Evolutionary conservation across 345 rosid genomes (phyloP).

Genomic region (Theobroma cacao): DNA sequence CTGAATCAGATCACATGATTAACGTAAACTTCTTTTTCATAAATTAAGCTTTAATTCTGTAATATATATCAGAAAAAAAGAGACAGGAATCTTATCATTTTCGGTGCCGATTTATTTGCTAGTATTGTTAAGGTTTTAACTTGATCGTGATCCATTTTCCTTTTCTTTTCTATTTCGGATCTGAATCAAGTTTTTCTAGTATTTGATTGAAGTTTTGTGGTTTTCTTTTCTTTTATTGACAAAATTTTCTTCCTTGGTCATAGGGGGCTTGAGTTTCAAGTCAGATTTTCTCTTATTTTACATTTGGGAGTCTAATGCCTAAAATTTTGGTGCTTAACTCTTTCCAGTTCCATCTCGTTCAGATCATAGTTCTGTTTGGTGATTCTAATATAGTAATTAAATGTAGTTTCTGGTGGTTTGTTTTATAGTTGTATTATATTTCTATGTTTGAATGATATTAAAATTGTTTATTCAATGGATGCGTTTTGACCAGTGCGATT

Average conservation of each 20-base stretch:
- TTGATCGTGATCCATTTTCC: not conserved
- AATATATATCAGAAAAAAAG: not conserved
- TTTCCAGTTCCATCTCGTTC: not conserved
- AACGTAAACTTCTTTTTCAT: not conserved
- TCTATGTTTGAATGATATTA: not conserved
- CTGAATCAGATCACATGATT: constrained; percentile 16
- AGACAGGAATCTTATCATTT: not conserved
- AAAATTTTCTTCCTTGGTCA: not conserved
- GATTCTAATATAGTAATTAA: not conserved
- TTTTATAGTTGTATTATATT: not conserved
- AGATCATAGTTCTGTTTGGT: not conserved
- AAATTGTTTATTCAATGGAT: not conserved
- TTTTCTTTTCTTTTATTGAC: not conserved
- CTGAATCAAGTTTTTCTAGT: not conserved
- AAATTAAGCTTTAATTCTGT: not conserved
- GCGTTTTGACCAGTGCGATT: not conserved
- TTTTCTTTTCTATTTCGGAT: constrained; percentile 5
- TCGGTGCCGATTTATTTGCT: not conserved
- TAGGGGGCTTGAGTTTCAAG: not conserved
- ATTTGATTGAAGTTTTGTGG: not conserved
- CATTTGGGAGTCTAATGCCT: not conserved
- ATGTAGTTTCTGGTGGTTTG: not conserved
- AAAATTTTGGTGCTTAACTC: not conserved
- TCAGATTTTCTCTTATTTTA: not conserved
- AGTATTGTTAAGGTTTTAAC: not conserved